These are phyloP conservation scores for Chytriomyces hyalinus DNA, from an alignment of 192 early-diverging fungal genomes.

Conservation along the genomic window DNA sequence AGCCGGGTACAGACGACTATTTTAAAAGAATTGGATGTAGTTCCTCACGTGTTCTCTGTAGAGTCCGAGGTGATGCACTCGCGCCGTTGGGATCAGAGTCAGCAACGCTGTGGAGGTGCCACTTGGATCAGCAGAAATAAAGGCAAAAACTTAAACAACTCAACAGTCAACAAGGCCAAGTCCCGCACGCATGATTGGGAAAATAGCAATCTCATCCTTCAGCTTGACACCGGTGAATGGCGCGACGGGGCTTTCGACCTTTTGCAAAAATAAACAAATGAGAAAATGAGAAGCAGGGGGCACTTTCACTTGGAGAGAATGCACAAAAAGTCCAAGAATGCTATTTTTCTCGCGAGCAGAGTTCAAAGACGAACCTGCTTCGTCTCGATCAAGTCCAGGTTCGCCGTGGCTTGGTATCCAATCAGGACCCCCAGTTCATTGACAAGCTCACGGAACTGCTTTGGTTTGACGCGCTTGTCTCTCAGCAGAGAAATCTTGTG, in stretches of 20 bases:
- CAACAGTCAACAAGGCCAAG: conserved; percentile 38
- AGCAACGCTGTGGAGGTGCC: conserved; percentile 46
- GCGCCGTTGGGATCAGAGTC: conserved; percentile 69
- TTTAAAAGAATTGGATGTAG: background rate
- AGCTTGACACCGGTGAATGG: conserved; percentile 41
- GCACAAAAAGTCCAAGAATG: background rate
- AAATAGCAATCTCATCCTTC: conserved; percentile 46
- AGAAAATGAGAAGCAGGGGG: background rate
- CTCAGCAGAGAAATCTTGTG: conserved; percentile 50
- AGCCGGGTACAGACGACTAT: background rate
- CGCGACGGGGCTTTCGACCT: conserved; percentile 37
- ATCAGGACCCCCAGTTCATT: conserved; percentile 43
- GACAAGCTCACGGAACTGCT: conserved; percentile 52
- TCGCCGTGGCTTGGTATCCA: conserved; percentile 42
- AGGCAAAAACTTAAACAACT: background rate
- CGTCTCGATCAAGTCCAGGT: conserved; percentile 43
- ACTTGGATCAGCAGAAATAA: background rate
- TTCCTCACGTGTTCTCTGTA: conserved; percentile 75
- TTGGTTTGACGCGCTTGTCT: conserved; percentile 36
- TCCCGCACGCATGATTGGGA: conserved; percentile 51
- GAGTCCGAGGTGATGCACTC: conserved; percentile 77
- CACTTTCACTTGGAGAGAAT: background rate
- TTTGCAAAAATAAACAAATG: background rate
- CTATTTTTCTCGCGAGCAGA: background rate
- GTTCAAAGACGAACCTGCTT: conserved; percentile 11